Base-by-base conservation (phyloP, 2,329 filamentous ascomycete species). In the Tolypocladium sp. region DNA sequence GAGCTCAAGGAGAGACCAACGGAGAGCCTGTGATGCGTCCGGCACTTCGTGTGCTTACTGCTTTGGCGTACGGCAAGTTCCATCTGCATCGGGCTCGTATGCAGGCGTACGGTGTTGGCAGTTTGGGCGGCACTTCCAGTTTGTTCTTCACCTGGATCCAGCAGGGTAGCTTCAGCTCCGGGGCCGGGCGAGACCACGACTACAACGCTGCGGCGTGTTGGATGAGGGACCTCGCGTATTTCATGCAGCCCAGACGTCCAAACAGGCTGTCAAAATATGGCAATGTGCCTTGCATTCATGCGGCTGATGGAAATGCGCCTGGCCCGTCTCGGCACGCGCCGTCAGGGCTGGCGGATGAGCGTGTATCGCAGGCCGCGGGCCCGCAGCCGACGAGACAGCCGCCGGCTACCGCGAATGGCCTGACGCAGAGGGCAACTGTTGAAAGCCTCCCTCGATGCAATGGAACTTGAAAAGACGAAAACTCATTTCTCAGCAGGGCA, bases 251-350 rank as follows among this genome's bases (percentile, higher is more conserved):
- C 15, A 33, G 27, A 12, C 9, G 8, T n/a, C 9, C 9, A n/a
- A 33, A 33, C 0, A 6, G 5, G 20, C 3, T 0, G 25, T 20
- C 22, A 1, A 12, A 20, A 7, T 5, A 33, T n/a, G 49, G 30
- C 6, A 52, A 52, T 52, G 20, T 22, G 54, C 55, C 55, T 35
- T 27, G 44, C 9, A 44, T 22, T 40, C 6, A 22, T 44, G 37
- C 37, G 57, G 35, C 27, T 38, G 35, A 37, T 30, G 25, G 33
- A 35, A 33, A 35, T 27, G 44, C 37, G 56, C 42, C 44, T 57
- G 57, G 30, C 35, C 55, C 54, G 38, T 59, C 53, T 60, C 58
- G 46, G 60, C 53, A 59, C 59, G 59, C 59, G 54, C 59, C 57
- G 55, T 56, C 52, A 44, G 52, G 49, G 44, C 46, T 60, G 55